Conservation (phyloP, 257 asterid genomes). For the Plantago ovata region DNA sequence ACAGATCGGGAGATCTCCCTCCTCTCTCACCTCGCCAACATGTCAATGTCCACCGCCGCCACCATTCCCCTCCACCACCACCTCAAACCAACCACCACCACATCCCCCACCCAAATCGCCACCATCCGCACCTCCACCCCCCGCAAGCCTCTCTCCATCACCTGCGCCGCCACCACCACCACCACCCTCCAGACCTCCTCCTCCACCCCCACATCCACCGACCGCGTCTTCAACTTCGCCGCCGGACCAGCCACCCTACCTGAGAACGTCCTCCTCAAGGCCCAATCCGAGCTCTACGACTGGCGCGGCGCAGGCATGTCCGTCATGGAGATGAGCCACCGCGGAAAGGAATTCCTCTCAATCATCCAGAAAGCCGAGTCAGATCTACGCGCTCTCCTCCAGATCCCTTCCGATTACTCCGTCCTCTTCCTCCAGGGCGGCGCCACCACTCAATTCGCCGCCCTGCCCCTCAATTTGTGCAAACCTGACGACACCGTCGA, state of each 20-base stretch:
- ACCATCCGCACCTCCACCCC: constrained; percentile 38
- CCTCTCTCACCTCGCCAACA: neutral
- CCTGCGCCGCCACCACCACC: constrained; percentile 62
- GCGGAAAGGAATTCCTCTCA: constrained; percentile 86
- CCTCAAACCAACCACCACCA: constrained; percentile 32
- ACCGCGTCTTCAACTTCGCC: constrained; percentile 91
- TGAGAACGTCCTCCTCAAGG: constrained; percentile 72
- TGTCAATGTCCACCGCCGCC: constrained; percentile 37
- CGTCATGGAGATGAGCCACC: constrained; percentile 98
- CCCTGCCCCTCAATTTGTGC: constrained; percentile 77
- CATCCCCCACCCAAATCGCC: constrained; percentile 31
- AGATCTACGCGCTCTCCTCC: constrained; percentile 74
- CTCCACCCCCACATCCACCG: constrained; percentile 45
- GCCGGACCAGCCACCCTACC: constrained; percentile 95
- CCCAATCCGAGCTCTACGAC: constrained; percentile 82
- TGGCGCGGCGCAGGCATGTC: constrained; percentile 94
- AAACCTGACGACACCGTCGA: constrained; percentile 56
- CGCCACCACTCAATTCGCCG: constrained; percentile 96
- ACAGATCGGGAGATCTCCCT: neutral
- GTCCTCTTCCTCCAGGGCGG: constrained; percentile 97
- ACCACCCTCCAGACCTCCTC: constrained; percentile 39
- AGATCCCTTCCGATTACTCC: constrained; percentile 56
- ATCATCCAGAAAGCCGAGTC: constrained; percentile 85
- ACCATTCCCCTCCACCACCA: constrained; percentile 22
- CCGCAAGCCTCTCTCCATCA: constrained; percentile 33